Conservation (phyloP, 2,329 filamentous ascomycete genomes). For the Zymoseptoria brevis region DNA sequence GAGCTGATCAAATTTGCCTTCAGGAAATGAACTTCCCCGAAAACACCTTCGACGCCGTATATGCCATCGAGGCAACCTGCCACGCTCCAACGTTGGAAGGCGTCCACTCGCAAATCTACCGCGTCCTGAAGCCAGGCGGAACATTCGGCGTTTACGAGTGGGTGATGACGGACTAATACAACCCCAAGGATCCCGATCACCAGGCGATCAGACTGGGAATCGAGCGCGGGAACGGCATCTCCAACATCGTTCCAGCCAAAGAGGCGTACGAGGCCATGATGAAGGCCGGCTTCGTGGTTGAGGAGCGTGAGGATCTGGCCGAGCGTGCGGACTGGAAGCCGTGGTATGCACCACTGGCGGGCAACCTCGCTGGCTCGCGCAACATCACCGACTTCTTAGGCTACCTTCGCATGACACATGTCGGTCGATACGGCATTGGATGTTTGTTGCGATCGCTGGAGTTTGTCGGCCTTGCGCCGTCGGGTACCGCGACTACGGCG, state of each 20-base stretch:
- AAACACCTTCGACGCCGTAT: conserved; percentile 87
- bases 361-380: conserved; percentile 76
- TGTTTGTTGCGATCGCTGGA: conserved; percentile 70
- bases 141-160: conserved; percentile 97
- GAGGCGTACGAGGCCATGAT: conserved; percentile 79
- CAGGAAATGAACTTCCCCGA: conserved; percentile 85
- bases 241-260: conserved; percentile 86
- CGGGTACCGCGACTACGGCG: conserved; percentile 85
- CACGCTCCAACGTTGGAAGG: conserved; percentile 86
- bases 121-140: conserved; percentile 90
- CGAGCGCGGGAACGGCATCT: conserved; percentile 91
- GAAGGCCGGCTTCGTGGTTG: conserved; percentile 75
- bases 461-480: conserved; percentile 64
- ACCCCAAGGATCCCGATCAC: conserved; percentile 80
- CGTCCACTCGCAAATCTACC: conserved; percentile 90
- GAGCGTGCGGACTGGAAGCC: conserved; percentile 65
- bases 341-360: conserved; percentile 91
- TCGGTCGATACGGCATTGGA: conserved; percentile 69
- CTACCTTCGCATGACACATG: conserved; percentile 80
- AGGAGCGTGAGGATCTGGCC: conserved; percentile 80
- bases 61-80: conserved; percentile 94
- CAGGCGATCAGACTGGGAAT: conserved; percentile 88
- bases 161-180: conserved; percentile 95
- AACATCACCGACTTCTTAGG: conserved; percentile 70
- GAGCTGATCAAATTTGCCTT: background rate